These are phyloP conservation scores for Yarrowia yakushimensis DNA, from an alignment of 805 yeast species.

Conservation along the genomic window DNA sequence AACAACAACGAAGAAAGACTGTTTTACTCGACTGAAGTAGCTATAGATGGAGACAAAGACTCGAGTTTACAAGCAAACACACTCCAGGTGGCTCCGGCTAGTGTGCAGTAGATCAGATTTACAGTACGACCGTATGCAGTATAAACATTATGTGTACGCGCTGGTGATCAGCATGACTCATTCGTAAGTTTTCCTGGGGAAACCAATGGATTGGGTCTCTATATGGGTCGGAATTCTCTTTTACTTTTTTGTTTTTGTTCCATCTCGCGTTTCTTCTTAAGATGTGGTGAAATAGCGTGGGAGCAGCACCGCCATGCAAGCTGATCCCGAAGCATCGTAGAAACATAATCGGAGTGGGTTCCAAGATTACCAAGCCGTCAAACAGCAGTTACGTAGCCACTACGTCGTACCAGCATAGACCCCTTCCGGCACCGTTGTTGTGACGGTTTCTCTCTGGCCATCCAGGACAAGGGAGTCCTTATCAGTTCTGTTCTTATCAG, in stretches of 20 bases:
- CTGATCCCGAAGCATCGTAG: background rate
- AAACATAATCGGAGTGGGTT: background rate
- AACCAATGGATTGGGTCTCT: background rate
- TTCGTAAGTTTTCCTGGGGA: slow-evolving; percentile 11
- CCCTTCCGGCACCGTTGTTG: background rate
- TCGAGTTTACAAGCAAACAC: background rate
- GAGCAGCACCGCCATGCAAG: background rate
- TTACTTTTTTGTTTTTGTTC: background rate
- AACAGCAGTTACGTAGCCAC: background rate
- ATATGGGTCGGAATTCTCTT: background rate
- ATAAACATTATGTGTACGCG: background rate
- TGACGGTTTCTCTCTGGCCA: no score
- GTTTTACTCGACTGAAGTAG: background rate
- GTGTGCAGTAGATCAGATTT: background rate
- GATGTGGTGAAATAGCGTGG: background rate
- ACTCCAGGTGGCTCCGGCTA: background rate
- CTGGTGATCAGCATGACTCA: slow-evolving; percentile 15
- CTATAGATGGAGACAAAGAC: background rate
- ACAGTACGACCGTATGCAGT: slow-evolving; percentile 15
- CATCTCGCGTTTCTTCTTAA: background rate
- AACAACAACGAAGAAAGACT: background rate
- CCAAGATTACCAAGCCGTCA: background rate
- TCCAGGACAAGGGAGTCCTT: background rate
- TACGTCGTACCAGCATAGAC: no score
- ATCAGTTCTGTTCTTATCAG: slow-evolving; percentile 11